A percentile compares a stretch with the other conserved stretches of the same genome.
Evolutionary conservation across 768 basidiomycete genomes (phyloP).

Genomic region (Megacollybia marginata): DNA sequence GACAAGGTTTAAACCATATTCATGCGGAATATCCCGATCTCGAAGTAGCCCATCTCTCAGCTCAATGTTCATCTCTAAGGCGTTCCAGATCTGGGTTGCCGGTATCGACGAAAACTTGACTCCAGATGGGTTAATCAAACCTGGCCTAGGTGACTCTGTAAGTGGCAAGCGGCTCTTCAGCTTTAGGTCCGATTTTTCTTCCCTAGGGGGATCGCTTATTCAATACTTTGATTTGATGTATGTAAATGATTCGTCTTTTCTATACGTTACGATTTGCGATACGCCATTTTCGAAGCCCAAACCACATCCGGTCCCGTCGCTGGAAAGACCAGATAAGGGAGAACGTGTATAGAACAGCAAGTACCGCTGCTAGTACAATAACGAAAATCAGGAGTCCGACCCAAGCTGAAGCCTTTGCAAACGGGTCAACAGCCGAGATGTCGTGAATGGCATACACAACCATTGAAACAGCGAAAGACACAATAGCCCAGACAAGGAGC

Average conservation of each 20-base stretch:
- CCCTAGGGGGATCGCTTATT: constrained; percentile 78
- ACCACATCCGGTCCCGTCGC: constrained; percentile 1
- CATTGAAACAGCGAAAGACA: constrained; percentile 38
- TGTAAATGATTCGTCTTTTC: too few relatives aligned
- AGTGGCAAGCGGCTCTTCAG: constrained; percentile 19
- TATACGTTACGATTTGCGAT: too few relatives aligned
- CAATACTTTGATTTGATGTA: constrained; percentile 50
- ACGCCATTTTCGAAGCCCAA: too few relatives aligned
- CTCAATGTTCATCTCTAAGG: constrained; percentile 1
- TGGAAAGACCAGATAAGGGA: constrained; percentile 43
- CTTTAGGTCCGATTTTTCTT: not conserved
- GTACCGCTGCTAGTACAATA: constrained; percentile 29
- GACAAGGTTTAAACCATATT: constrained; percentile 64
- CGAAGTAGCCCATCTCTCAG: constrained; percentile 44
- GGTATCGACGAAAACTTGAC: constrained; percentile 74
- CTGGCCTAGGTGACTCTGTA: constrained; percentile 88
- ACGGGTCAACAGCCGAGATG: constrained; percentile 12
- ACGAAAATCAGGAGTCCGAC: constrained; percentile 32
- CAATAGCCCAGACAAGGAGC: constrained; percentile 48
- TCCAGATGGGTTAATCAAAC: constrained; percentile 70
- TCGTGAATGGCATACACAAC: constrained; percentile 37
- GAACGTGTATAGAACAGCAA: constrained; percentile 38
- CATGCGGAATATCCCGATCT: constrained; percentile 65
- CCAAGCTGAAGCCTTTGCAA: constrained; percentile 29
- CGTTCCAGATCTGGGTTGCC: constrained; percentile 78